Base-by-base conservation (phyloP, 2,329 filamentous ascomycete species). In the Colletotrichum magnum region DNA sequence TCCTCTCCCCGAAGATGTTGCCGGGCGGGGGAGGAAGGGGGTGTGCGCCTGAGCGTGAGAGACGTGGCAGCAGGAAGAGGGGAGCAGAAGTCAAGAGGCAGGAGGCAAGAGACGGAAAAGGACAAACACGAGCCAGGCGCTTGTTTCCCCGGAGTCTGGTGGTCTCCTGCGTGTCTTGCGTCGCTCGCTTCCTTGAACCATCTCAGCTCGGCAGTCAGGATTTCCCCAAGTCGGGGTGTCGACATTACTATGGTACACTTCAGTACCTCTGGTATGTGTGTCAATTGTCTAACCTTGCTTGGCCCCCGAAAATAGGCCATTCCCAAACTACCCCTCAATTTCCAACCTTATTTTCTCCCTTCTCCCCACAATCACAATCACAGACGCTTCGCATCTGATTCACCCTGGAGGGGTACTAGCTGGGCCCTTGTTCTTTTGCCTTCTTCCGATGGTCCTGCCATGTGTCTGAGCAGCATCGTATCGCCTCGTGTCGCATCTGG, bases 271-370 rank as follows among this genome's bases (percentile, higher is more conserved):
- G 21, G 21, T 24, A 24, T 24, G 21, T 24, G 21, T 18, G 18
- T 18, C 18, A 18, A 18, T 18, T 18, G 18, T 41, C 53, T 58
- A 58, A 36, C 50, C 39, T 58, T 47, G 48, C n/a, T 28, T 4
- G 12, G 45, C 10, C 32, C 36, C 53, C 61, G n/a, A 43, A 54
- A 59, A 65, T 52, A 64, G 61, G 43, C 52, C 48, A 47, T 58
- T 47, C 50, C 51, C 61, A 59, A 53, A 54, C 50, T 59, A 43
- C 66, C 66, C 66, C 61, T 68, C 51, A 63, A 41, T 48, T 52
- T 13, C 59, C 41, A 66, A 69, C 62, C 50, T 66, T 66, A 41
- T 66, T 48, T 16, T 43, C 24, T 26, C 16, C 47, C 24, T 39
- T n/a, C 6, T 53, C 26, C 39, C 52, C 52, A 28, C 13, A 50